These are phyloP conservation scores for Hygrophila difformis DNA, from an alignment of 257 asterid species.

Conservation along the genomic window DNA sequence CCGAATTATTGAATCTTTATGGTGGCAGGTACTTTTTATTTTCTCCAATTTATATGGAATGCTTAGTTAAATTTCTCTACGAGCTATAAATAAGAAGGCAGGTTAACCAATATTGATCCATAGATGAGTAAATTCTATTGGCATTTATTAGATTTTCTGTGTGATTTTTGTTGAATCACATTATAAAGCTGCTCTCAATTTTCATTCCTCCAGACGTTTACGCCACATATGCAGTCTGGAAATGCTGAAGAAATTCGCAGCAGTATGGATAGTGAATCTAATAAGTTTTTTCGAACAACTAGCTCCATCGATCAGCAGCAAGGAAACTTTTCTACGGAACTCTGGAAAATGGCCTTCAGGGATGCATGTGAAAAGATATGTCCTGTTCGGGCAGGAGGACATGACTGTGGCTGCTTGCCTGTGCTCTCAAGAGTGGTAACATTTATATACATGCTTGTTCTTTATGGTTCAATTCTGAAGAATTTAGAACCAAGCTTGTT, in stretches of 20 bases:
- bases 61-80: not conserved
- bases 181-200: constrained; percentile 1
- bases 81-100: not conserved
- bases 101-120: not conserved
- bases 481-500: too few species aligned
- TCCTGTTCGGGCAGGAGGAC: constrained; percentile 78
- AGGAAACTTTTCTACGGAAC: constrained; percentile 48
- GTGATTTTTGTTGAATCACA: not conserved
- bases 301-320: constrained; percentile 40
- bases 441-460: constrained; percentile 4
- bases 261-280: constrained; percentile 23
- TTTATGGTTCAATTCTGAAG: too few species aligned
- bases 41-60: constrained; percentile 2
- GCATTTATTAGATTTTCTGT: not conserved
- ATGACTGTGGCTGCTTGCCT: constrained; percentile 66
- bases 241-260: constrained; percentile 34
- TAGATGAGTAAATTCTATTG: not conserved
- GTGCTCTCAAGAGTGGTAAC: constrained; percentile 61
- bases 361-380: constrained; percentile 74
- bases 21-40: constrained; percentile 79
- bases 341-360: constrained; percentile 72
- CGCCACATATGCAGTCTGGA: constrained; percentile 79
- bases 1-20: constrained; percentile 56
- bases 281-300: constrained; percentile 31
- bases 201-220: constrained; percentile 43